Percentiles rank a stretch among this genome's conserved stretches.
Evolutionary conservation across 2,329 filamentous ascomycete species (phyloP).

Genomic region (Penicillium sp.): DNA sequence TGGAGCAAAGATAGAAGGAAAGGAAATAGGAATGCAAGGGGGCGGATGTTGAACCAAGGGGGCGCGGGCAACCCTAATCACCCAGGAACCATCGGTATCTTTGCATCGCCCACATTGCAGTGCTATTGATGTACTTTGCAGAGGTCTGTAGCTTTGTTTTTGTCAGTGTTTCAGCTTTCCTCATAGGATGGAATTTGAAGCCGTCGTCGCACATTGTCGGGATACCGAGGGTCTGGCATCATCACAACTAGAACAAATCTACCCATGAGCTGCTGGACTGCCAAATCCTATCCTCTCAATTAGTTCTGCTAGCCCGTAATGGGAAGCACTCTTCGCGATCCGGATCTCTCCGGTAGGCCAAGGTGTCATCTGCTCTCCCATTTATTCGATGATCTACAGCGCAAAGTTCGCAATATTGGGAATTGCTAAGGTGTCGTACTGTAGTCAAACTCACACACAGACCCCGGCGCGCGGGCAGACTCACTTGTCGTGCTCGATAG

Average conservation of each 20-base stretch:
- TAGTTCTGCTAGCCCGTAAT: too few species aligned
- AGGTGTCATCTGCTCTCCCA: too few species aligned
- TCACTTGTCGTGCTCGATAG: too few species aligned
- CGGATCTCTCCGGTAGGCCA: too few species aligned
- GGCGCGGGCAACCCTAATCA: neutral
- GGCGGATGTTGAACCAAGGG: conserved; percentile 10
- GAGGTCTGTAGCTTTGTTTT: neutral
- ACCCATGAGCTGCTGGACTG: neutral
- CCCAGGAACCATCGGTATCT: conserved; percentile 6
- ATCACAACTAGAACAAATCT: conserved; percentile 1
- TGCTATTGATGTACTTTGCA: conserved; percentile 9
- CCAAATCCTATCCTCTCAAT: too few species aligned
- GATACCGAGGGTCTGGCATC: neutral
- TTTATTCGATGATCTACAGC: too few species aligned
- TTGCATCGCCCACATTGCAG: conserved; percentile 10
- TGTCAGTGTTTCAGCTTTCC: neutral
- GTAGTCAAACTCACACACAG: too few species aligned
- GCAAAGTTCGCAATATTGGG: too few species aligned
- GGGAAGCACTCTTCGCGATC: too few species aligned
- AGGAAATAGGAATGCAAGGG: conserved; percentile 11
- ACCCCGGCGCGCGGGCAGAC: too few species aligned
- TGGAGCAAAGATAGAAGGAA: too few species aligned
- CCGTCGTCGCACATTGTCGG: neutral
- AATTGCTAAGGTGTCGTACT: too few species aligned
- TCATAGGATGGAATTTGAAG: conserved; percentile 1